Base-by-base conservation (phyloP, 768 basidiomycete genomes). In the Hortiboletus campestris region DNA sequence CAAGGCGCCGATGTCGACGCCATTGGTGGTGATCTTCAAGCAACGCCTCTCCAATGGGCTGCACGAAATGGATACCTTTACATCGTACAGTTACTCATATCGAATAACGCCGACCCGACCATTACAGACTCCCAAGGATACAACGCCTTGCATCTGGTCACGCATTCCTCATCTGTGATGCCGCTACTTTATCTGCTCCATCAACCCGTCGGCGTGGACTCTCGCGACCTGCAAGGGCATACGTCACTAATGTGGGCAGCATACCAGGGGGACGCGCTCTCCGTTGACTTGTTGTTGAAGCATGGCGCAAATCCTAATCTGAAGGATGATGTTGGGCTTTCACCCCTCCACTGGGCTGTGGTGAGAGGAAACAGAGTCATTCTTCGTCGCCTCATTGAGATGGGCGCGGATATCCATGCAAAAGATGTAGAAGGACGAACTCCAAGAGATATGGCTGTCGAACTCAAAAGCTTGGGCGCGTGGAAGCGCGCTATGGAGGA, bases 231-330 rank as follows among this genome's bases (percentile, higher is more conserved):
- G 2, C 89, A 92, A 64, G 97, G 97, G 0, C 97, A 98, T 68
- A 97, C 96, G 0, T 81, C 91, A 0, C 79, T 98, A 47, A 97
- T 98, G 92, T 99, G 97, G 97, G 97, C 97, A 6, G 92, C 94
- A 10, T 99, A 98, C 72, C 97, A 99, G 70, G 97, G 97, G 44
- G 97, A 99, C 67, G 94, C 94, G 2, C 82, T 98, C 34, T 93
- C 91, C 3, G 94, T 98, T 6, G 94, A 98, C 59, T 72, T 98
- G 44, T 74, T 99, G 40, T 79, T 99, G 49, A 83, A 86, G 53
- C 91, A 95, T 61, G 92, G 92, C 3, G 94, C 97, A 2, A 89
- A 84, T 55, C 78, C 87, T 1, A 84, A 84, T 55, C 71, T 86
- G 13, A 81, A 81, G 35, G 97, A 98, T 67, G 86, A 91, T 63